Base-by-base conservation (phyloP, 257 asterid species). In the Solanum chiquidenum region DNA sequence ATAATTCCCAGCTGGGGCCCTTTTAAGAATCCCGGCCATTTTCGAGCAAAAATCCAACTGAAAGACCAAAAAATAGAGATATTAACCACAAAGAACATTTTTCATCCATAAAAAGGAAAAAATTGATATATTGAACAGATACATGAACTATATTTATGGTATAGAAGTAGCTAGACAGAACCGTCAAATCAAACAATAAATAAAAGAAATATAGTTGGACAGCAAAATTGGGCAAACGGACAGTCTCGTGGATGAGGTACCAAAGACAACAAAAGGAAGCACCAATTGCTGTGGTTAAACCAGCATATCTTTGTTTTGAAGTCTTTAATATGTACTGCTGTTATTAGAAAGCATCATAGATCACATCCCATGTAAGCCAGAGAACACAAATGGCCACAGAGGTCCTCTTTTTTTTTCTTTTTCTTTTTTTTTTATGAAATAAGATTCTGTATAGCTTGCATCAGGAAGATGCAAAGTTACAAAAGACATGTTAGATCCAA, bases 11-110 rank as follows among this genome's bases (percentile, higher is more conserved):
- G 91, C 89, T 97, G 98, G 80, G 97, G 98, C 68, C 99, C 99
- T 84, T 94, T 95, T 83, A 97, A 90, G 86, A 95, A 88, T 87
- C 90, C 93, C 55, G 98, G 98, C 99, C 99, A 97, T 93, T 94
- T 95, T 88, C 99, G 92, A 90, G 99, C 99, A 88, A 97, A 96
- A 88, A 97, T 97, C 99, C 99, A 97, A 87, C 99, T 97, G 98
- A 91, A 91, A 87, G 88, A 87, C 79, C 89, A 86, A 84, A 21
- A 72, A 75, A 35, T 25, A 90, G 86, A 85, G 89, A 40, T 82
- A 12, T 88, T 37, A 91, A 88, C 86, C 88, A 87, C 44, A 85
- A 42, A 68, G 35, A n/a, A 4, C 40, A 33, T 4, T 40, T 38
- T 46, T 38, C 88, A 82, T 82, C 44, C 86, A 80, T 49, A 27